Conservation (phyloP, 345 rosid genomes). For the Cardamine occulta region DNA sequence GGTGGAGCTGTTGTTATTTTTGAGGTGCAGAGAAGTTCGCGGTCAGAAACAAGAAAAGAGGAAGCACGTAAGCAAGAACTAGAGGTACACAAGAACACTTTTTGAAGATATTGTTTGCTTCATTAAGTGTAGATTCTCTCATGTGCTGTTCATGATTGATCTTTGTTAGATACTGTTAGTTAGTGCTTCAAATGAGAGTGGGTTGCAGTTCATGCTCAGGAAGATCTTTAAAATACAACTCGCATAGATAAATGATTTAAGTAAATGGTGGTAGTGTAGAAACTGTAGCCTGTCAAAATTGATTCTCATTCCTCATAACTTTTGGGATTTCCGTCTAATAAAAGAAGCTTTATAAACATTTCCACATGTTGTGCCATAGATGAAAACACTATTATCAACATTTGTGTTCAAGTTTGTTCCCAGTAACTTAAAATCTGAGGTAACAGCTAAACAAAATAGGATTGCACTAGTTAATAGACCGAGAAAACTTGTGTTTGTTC, state of each 20-base stretch:
- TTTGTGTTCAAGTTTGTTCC: background rate
- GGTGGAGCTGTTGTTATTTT: constrained; percentile 79
- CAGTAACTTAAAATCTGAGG: background rate
- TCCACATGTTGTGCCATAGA: background rate
- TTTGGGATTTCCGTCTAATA: background rate
- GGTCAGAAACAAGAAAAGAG: constrained; percentile 89
- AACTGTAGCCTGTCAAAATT: background rate
- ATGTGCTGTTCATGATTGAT: constrained; percentile 14
- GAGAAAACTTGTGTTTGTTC: background rate
- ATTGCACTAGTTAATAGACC: background rate
- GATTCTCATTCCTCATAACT: background rate
- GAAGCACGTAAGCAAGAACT: constrained; percentile 70
- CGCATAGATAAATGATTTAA: background rate
- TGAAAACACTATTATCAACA: background rate
- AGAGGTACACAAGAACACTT: constrained; percentile 53
- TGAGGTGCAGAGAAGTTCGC: constrained; percentile 90
- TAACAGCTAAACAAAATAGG: background rate
- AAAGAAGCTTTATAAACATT: background rate
- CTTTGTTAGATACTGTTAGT: background rate
- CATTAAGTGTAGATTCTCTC: background rate
- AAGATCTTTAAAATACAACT: background rate
- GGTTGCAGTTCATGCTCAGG: background rate
- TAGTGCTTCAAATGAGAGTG: background rate
- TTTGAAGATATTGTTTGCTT: background rate
- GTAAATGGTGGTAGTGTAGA: background rate